These are phyloP conservation scores for Penicillium sp. DNA, from an alignment of 2,329 filamentous ascomycete species.

Conservation along the genomic window DNA sequence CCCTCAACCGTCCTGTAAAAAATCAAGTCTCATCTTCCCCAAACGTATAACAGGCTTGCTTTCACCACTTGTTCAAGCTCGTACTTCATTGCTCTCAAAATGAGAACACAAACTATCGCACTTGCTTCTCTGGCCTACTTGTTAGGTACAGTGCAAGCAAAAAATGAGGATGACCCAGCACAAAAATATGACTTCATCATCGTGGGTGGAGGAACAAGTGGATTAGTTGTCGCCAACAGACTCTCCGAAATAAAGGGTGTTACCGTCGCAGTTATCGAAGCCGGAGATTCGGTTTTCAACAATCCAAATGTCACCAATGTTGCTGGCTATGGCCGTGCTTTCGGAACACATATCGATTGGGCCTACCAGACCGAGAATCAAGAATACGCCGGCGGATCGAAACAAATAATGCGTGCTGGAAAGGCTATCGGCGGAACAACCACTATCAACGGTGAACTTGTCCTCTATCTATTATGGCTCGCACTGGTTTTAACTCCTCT, in stretches of 20 bases:
- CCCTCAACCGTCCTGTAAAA: not conserved
- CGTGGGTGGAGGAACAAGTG: slow-evolving; percentile 45
- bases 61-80: not conserved
- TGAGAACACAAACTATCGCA: slow-evolving; percentile 17
- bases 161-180: slow-evolving; percentile 12
- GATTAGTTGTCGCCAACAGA: slow-evolving; percentile 45
- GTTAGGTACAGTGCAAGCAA: slow-evolving; percentile 20
- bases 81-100: not conserved
- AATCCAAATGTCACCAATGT: slow-evolving; percentile 39
- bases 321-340: slow-evolving; percentile 35
- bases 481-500: not conserved
- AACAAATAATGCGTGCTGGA: slow-evolving; percentile 47
- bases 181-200: slow-evolving; percentile 43
- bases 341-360: slow-evolving; percentile 51
- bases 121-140: slow-evolving; percentile 16
- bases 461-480: not conserved
- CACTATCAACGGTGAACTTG: slow-evolving; percentile 48
- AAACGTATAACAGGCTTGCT: not conserved
- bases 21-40: not conserved
- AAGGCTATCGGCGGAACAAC: slow-evolving; percentile 54
- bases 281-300: slow-evolving; percentile 39
- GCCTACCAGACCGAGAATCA: slow-evolving; percentile 50
- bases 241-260: slow-evolving; percentile 40
- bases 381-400: slow-evolving; percentile 44
- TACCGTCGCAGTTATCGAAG: slow-evolving; percentile 42